Conservation (phyloP, 2,329 filamentous ascomycete genomes). For the Dryadomyces sulphureus region DNA sequence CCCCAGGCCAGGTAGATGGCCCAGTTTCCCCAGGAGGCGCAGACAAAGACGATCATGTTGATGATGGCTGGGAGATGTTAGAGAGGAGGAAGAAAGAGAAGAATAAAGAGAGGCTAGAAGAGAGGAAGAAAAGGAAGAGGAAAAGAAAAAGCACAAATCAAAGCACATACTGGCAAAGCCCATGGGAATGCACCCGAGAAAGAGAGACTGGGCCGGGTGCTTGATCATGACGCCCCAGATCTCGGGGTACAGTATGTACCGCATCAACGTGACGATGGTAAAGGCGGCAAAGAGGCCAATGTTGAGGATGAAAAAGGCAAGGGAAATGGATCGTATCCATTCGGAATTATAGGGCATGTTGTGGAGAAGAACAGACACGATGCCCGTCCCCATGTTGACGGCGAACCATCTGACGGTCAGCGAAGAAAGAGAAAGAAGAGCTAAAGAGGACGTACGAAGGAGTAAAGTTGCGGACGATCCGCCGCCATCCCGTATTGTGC, state of each 20-base stretch:
- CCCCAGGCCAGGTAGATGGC: slow-evolving; percentile 33
- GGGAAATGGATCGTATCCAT: slow-evolving; percentile 38
- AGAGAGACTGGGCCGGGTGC: slow-evolving; percentile 47
- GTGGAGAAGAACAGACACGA: slow-evolving; percentile 42
- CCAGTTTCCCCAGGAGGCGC: slow-evolving; percentile 42
- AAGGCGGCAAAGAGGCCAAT: slow-evolving; percentile 36
- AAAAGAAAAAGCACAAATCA: too few species aligned
- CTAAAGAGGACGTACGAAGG: slow-evolving; percentile 31
- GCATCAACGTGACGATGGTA: slow-evolving; percentile 31
- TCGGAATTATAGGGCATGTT: slow-evolving; percentile 39
- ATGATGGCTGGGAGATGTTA: slow-evolving; percentile 27
- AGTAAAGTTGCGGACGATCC: slow-evolving; percentile 27
- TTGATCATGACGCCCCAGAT: slow-evolving; percentile 46
- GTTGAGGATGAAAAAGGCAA: slow-evolving; percentile 42
- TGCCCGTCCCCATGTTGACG: slow-evolving; percentile 49
- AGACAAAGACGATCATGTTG: slow-evolving; percentile 42
- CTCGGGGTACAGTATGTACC: slow-evolving; percentile 45
- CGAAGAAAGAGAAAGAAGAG: neutral
- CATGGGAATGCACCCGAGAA: slow-evolving; percentile 49
- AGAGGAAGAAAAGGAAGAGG: neutral
- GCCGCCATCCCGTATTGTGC: slow-evolving; percentile 16
- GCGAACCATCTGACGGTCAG: slow-evolving; percentile 26
- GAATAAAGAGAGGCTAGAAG: too few species aligned
- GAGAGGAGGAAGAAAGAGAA: neutral
- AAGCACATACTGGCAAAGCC: slow-evolving; percentile 33